phyloP scores from a whole-genome alignment of 2,329 filamentous ascomycete genomes.

The Trematosphaeria pertusa region DNA sequence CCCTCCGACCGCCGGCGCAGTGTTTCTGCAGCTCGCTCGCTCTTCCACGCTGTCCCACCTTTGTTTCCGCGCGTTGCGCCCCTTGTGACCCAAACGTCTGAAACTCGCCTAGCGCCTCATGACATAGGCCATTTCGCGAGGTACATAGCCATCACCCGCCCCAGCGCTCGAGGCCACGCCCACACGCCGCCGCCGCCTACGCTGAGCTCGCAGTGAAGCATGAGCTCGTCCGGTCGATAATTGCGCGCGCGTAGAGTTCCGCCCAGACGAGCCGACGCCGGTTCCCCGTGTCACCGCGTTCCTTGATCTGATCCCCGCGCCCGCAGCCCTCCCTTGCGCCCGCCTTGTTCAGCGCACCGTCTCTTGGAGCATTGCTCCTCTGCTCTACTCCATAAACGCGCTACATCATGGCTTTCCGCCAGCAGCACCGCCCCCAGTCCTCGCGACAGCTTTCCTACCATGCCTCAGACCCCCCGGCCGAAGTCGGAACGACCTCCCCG shows the following conservation, averaged over 20 bases:
- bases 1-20: background rate
- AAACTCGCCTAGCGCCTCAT: slow-evolving; percentile 17
- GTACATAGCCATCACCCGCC: slow-evolving; percentile 9
- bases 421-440: slow-evolving; percentile 46
- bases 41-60: slow-evolving; percentile 9
- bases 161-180: slow-evolving; percentile 1
- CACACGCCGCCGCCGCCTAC: slow-evolving; percentile 25
- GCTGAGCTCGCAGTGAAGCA: slow-evolving; percentile 25
- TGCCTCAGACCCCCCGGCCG: slow-evolving; percentile 30
- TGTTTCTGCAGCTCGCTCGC: background rate
- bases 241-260: background rate
- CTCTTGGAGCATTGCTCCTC: background rate
- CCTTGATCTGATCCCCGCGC: background rate
- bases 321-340: background rate
- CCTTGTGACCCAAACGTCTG: slow-evolving; percentile 16
- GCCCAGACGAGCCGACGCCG: slow-evolving; percentile 5
- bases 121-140: slow-evolving; percentile 8
- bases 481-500: slow-evolving; percentile 34
- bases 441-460: slow-evolving; percentile 45
- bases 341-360: background rate
- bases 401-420: slow-evolving; percentile 45
- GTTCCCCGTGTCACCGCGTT: slow-evolving; percentile 26
- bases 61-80: slow-evolving; percentile 16
- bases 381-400: background rate
- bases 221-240: slow-evolving; percentile 25